These are phyloP conservation scores for Globisporangium lucens DNA, from an alignment of 352 stramenopile genomes.

Conservation along the genomic window DNA sequence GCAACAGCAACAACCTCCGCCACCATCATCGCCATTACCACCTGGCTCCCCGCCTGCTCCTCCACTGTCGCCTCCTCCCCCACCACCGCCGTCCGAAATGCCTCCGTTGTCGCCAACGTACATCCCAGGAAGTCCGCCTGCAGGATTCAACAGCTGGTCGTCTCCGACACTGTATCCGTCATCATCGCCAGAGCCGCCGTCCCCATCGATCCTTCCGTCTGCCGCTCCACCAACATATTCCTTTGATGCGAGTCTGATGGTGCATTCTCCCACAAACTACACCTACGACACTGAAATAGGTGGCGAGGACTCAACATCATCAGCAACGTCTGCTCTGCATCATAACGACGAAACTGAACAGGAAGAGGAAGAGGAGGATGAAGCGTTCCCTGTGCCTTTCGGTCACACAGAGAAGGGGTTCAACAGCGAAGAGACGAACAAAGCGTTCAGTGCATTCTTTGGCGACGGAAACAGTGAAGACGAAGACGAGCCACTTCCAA, in stretches of 20 bases:
- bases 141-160: conserved; percentile 12
- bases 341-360: conserved; percentile 29
- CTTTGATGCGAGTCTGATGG: background rate
- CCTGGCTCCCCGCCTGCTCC: conserved; percentile 10
- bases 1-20: background rate
- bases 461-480: conserved; percentile 53
- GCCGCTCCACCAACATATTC: background rate
- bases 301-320: conserved; percentile 13
- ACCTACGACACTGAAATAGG: conserved; percentile 11
- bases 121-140: conserved; percentile 6
- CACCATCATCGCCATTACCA: conserved; percentile 14
- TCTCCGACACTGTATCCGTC: conserved; percentile 28
- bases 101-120: conserved; percentile 16
- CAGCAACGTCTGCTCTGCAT: background rate
- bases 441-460: conserved; percentile 75
- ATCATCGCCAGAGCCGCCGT: conserved; percentile 25
- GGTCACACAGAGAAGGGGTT: conserved; percentile 30
- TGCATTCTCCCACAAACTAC: conserved; percentile 5
- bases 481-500: conserved; percentile 63
- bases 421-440: conserved; percentile 56
- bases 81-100: conserved; percentile 22
- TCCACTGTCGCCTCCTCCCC: conserved; percentile 17
- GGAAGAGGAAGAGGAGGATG: conserved; percentile 59
- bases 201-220: conserved; percentile 15
- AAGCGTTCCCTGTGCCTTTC: conserved; percentile 65